Conservation (phyloP, 768 basidiomycete genomes). For the Boletus edulis region DNA sequence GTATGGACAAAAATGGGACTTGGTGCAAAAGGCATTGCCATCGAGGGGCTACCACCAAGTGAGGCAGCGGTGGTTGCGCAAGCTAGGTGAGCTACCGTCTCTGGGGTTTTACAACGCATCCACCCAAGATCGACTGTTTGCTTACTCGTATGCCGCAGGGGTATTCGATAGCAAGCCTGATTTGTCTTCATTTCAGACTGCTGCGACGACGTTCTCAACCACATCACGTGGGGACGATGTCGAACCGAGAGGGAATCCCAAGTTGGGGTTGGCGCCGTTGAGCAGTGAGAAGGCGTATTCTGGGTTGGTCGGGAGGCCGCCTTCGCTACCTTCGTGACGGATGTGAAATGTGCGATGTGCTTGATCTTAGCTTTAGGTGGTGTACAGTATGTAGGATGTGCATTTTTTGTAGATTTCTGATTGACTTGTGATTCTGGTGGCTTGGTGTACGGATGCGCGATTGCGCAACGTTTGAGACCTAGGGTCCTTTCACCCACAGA, state of each 20-base stretch:
- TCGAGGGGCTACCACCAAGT: conserved; percentile 43
- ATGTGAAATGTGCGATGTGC: neutral
- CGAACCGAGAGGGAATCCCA: conserved; percentile 35
- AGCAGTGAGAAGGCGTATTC: conserved; percentile 35
- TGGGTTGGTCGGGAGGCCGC: conserved; percentile 19
- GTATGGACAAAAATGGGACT: conserved; percentile 39
- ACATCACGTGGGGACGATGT: conserved; percentile 7
- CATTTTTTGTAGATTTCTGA: neutral
- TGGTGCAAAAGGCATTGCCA: conserved; percentile 40
- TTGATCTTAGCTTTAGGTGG: conserved; percentile 7
- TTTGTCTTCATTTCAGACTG: conserved; percentile 33
- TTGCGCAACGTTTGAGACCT: no score
- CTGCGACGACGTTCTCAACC: conserved; percentile 13
- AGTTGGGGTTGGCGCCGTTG: conserved; percentile 37
- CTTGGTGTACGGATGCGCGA: no score
- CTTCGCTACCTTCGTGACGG: conserved; percentile 18
- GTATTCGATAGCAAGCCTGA: conserved; percentile 39
- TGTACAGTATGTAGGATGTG: neutral
- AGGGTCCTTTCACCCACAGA: no score
- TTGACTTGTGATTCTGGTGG: no score
- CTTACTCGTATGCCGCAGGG: conserved; percentile 13
- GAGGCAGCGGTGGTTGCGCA: conserved; percentile 42
- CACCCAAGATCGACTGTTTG: neutral
- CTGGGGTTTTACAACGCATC: neutral
- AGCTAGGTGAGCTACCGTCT: conserved; percentile 28